phyloP scores from a whole-genome alignment of 495 filamentous ascomycete species.

The Copromyces sp. region DNA sequence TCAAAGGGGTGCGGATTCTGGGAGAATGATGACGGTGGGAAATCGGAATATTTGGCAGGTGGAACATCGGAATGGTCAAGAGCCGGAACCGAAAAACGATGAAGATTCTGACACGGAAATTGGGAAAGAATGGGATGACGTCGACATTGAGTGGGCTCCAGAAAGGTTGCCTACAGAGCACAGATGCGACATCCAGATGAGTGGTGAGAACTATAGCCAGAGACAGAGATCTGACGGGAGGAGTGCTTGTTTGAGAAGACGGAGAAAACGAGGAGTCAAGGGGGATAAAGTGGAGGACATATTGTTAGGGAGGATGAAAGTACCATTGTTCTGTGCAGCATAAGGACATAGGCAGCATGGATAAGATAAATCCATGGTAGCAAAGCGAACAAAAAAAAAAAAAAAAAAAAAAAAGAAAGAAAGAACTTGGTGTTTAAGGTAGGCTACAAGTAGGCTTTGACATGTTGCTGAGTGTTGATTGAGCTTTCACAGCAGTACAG shows the following conservation, averaged over 20 bases:
- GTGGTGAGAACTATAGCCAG: neutral
- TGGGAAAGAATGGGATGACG: no score
- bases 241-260: neutral
- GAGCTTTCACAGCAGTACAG: neutral
- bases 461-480: neutral
- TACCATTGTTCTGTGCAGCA: neutral
- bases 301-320: neutral
- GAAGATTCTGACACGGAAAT: neutral
- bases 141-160: no score
- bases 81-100: neutral
- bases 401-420: neutral
- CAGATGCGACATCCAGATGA: neutral
- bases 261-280: neutral
- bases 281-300: neutral
- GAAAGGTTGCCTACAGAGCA: neutral
- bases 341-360: neutral
- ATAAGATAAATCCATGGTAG: neutral
- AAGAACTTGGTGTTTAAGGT: no score
- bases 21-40: neutral
- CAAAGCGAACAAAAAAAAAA: neutral
- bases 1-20: neutral
- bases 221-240: neutral
- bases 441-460: neutral
- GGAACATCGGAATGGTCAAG: neutral
- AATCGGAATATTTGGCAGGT: neutral